Evolutionary conservation across 129 eudicot species (phyloP), one percentile per base, ranked within the genome.

Genomic region (Flaveria bidentis): DNA sequence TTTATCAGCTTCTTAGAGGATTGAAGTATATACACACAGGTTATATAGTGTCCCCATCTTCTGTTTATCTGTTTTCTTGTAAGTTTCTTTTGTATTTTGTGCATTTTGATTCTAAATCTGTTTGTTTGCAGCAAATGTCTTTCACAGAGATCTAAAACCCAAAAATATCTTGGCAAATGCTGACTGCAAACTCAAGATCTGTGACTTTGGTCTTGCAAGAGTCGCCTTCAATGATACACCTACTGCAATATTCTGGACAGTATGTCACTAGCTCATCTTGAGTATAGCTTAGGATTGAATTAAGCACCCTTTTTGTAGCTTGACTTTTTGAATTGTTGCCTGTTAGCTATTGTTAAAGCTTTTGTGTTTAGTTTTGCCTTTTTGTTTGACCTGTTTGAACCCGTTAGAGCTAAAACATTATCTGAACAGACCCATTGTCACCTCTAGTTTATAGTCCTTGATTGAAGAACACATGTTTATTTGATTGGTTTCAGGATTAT

Each of bases 151-250:
- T 84, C 64, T 93, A 58, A 93, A 93, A 74, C 98, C 98, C 47
- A 93, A 93, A 84, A 93, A 93, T 76, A 93, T 93, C 14, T 84
- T 93, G 77, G 98, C 98, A 1, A 93, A 93, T 86, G 96, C 98
- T 17, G 98, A 93, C 63, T 93, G 98, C 84, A 93, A 93, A 64
- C 83, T 93, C n/a, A 93, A 93, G 84, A 90, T 93, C 9, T 93
- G 98, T 46, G 98, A 93, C 82, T 93, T 93, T 69, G 98, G 98
- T 20, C 96, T 93, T 76, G 98, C 98, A 73, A 87, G 98, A 80
- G 98, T 93, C 26, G 98, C 98, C n/a, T 93, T 93, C 64, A 93
- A 85, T 85, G 98, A 93, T 76, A 93, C 98, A 30, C 98, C 98
- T 16, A 93, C 98, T 56, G 98, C 98, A 4, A 93, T 93, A 77